phyloP scores from a whole-genome alignment of 2,329 filamentous ascomycete genomes.

The Daldinia eschscholtzii region DNA sequence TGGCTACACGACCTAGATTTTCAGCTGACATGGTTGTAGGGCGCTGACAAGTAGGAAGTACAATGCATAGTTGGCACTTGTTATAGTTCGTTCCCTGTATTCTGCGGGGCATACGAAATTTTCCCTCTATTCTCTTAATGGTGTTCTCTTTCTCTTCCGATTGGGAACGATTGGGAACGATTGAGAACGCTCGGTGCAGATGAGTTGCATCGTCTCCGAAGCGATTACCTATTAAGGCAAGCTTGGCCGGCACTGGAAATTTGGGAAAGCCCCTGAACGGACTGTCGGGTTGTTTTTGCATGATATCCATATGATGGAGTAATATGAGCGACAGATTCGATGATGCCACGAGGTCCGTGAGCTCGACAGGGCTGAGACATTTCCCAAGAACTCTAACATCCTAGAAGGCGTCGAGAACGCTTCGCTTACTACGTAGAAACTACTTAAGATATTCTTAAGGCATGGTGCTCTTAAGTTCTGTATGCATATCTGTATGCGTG shows the following conservation, averaged over 20 bases:
- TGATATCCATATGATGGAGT: constrained; percentile 39
- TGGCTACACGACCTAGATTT: constrained; percentile 23
- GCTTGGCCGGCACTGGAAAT: constrained; percentile 35
- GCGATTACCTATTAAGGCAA: constrained; percentile 31
- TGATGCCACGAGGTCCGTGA: constrained; percentile 27
- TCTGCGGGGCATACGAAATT: constrained; percentile 20
- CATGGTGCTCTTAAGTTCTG: neutral
- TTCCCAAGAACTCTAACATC: constrained; percentile 19
- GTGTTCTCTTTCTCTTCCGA: constrained; percentile 20
- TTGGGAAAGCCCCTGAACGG: constrained; percentile 31
- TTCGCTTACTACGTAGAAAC: constrained; percentile 20
- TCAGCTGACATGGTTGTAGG: constrained; percentile 34
- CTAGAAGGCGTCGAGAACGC: constrained; percentile 21
- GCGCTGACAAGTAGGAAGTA: constrained; percentile 16
- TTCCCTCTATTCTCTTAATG: constrained; percentile 13
- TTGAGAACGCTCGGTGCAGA: constrained; percentile 23
- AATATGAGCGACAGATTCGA: constrained; percentile 35
- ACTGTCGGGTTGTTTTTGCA: constrained; percentile 36
- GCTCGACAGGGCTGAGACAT: constrained; percentile 48
- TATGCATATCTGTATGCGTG: neutral
- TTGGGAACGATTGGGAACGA: constrained; percentile 24
- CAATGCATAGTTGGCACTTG: constrained; percentile 18
- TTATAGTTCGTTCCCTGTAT: constrained; percentile 13
- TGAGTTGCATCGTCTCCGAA: constrained; percentile 31
- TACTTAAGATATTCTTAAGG: constrained; percentile 14